Evolutionary conservation across 306 rosid genomes (phyloP).

Genomic region (Pueraria montana): DNA sequence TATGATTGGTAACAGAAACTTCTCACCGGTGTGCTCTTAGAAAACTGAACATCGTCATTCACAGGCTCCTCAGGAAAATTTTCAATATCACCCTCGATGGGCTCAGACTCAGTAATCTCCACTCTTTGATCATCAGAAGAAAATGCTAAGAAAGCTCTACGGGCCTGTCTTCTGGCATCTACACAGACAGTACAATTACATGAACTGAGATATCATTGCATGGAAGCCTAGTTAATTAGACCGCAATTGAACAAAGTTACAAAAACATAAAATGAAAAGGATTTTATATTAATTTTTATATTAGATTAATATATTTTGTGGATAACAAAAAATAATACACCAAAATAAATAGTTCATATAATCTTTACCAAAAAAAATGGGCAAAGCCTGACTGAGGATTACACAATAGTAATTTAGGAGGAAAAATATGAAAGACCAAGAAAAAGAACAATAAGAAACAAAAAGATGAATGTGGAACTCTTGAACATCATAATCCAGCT

Average conservation of each 20-base stretch:
- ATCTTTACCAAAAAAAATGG: neutral
- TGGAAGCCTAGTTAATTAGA: conserved; percentile 33
- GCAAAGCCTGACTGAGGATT: neutral
- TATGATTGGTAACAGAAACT: conserved; percentile 24
- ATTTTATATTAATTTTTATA: neutral
- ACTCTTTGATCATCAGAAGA: conserved; percentile 68
- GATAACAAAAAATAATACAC: conserved; percentile 9
- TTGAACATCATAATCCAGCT: conserved; percentile 11
- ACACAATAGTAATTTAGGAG: neutral
- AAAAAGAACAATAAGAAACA: neutral
- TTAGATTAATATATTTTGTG: neutral
- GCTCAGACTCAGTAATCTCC: conserved; percentile 56
- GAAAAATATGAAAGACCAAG: neutral
- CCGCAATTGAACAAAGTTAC: conserved; percentile 42
- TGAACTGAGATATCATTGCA: conserved; percentile 24
- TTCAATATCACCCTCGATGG: conserved; percentile 52
- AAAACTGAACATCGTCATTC: conserved; percentile 62
- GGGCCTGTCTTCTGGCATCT: conserved; percentile 94
- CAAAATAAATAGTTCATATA: neutral
- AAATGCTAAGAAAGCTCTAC: conserved; percentile 92
- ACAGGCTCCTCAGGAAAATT: conserved; percentile 57
- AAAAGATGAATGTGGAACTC: neutral
- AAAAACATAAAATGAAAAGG: conserved; percentile 25
- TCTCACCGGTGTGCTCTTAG: conserved; percentile 85
- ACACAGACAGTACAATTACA: conserved; percentile 46